Percentiles rank a stretch among this genome's conserved stretches.
These are phyloP conservation scores for Microdochium bolleyi DNA, from an alignment of 2,329 filamentous ascomycete genomes.

Conservation along the genomic window DNA sequence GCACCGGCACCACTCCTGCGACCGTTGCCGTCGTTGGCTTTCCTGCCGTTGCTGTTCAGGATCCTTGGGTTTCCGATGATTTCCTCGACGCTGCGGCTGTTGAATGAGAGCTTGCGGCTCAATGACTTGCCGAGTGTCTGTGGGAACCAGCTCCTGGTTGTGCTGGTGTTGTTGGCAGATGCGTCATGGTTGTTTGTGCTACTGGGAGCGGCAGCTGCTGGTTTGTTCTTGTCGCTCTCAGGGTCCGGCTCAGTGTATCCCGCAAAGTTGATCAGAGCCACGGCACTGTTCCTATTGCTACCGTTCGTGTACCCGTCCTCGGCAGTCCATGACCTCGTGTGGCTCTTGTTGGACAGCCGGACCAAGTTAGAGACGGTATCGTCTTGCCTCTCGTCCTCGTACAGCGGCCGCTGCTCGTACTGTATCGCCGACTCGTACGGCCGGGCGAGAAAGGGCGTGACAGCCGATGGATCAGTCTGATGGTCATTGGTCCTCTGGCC, in stretches of 20 bases:
- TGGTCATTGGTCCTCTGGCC: background rate
- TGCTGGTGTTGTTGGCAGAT: background rate
- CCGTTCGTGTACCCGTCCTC: constrained; percentile 26
- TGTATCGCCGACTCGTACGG: background rate
- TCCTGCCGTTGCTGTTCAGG: constrained; percentile 9
- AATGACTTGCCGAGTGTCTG: constrained; percentile 9
- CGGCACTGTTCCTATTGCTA: background rate
- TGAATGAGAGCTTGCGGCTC: constrained; percentile 14
- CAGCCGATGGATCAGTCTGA: background rate
- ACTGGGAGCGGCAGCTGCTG: background rate
- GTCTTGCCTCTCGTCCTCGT: background rate
- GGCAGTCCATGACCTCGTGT: constrained; percentile 35
- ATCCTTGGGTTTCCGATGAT: constrained; percentile 17
- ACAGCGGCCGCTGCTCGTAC: background rate
- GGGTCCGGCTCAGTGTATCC: constrained; percentile 5
- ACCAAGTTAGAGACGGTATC: background rate
- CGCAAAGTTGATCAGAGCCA: constrained; percentile 18
- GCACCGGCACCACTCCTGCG: background rate
- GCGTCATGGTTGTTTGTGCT: background rate
- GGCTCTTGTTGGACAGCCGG: background rate
- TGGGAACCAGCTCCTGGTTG: background rate
- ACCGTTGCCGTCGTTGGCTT: background rate
- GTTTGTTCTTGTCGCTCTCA: background rate
- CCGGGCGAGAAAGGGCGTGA: background rate
- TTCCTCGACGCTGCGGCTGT: constrained; percentile 5